A percentile compares a stretch with the other conserved stretches of the same genome.
Conservation (phyloP, 2,329 filamentous ascomycete genomes). For the Paraphaeosphaeria sporulosa region DNA sequence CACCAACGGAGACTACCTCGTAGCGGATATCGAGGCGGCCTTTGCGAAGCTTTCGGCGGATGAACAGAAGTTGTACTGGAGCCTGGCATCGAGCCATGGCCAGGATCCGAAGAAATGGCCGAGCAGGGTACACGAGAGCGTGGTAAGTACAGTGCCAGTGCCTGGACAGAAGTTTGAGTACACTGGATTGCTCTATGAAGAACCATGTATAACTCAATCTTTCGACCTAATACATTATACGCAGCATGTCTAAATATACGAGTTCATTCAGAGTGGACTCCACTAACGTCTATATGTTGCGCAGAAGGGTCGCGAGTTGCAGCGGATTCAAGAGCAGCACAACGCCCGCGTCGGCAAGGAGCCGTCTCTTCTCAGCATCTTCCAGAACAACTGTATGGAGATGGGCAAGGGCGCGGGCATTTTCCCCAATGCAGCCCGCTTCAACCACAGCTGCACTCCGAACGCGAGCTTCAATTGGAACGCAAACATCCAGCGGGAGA, state of each 20-base stretch:
- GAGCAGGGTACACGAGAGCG: slow-evolving; percentile 30
- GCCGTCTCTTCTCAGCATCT: slow-evolving; percentile 42
- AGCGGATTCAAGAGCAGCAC: slow-evolving; percentile 42
- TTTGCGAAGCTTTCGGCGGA: slow-evolving; percentile 29
- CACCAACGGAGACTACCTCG: slow-evolving; percentile 39
- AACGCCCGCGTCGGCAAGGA: slow-evolving; percentile 33
- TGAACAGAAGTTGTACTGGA: slow-evolving; percentile 35
- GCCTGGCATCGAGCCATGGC: slow-evolving; percentile 37
- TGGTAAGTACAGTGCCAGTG: slow-evolving; percentile 9
- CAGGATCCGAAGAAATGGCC: slow-evolving; percentile 40
- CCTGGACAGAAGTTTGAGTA: no score
- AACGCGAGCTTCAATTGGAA: slow-evolving; percentile 52
- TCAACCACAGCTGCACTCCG: slow-evolving; percentile 53
- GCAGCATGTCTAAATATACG: not conserved
- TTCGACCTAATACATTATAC: no score
- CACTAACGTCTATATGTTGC: not conserved
- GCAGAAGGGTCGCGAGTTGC: slow-evolving; percentile 22
- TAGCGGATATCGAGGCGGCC: slow-evolving; percentile 40
- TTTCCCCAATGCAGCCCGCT: slow-evolving; percentile 47
- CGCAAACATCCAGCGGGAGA: slow-evolving; percentile 32
- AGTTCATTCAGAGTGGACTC: no score
- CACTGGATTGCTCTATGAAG: no score
- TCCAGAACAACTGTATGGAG: slow-evolving; percentile 54
- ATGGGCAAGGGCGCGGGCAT: slow-evolving; percentile 42
- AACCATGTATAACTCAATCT: no score